These are phyloP conservation scores for Trypethelium eluteriae DNA, from an alignment of 495 filamentous ascomycete genomes.

Conservation along the genomic window DNA sequence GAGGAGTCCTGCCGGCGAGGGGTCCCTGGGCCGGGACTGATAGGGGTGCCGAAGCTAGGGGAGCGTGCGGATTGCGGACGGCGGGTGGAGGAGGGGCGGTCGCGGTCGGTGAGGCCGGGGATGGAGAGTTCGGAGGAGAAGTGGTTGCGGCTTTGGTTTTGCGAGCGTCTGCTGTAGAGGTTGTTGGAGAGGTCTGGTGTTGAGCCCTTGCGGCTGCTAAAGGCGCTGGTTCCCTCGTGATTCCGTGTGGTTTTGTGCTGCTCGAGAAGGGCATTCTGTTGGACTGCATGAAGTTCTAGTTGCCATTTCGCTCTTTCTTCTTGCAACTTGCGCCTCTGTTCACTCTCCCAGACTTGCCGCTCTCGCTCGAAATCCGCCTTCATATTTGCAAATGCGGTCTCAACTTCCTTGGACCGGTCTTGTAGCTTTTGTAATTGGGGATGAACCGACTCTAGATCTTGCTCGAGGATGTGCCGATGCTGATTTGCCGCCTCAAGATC, in stretches of 20 bases:
- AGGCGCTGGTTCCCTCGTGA: slow-evolving; percentile 12
- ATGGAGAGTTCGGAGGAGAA: slow-evolving; percentile 24
- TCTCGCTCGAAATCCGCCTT: slow-evolving; percentile 61
- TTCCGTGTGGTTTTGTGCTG: background rate
- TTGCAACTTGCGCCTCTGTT: slow-evolving; percentile 53
- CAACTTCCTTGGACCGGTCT: slow-evolving; percentile 55
- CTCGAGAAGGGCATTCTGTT: slow-evolving; percentile 11
- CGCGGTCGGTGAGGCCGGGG: slow-evolving; percentile 23
- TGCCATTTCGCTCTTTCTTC: slow-evolving; percentile 72
- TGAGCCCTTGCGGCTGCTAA: slow-evolving; percentile 24
- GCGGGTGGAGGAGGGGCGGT: slow-evolving; percentile 41
- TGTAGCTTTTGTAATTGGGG: slow-evolving; percentile 57
- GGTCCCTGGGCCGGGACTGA: slow-evolving; percentile 19
- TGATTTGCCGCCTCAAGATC: slow-evolving; percentile 68
- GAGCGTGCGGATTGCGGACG: slow-evolving; percentile 40
- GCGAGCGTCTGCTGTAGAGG: slow-evolving; percentile 20
- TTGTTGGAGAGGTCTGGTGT: slow-evolving; percentile 18
- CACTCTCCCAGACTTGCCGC: slow-evolving; percentile 56
- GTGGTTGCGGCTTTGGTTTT: slow-evolving; percentile 19
- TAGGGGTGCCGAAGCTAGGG: slow-evolving; percentile 31
- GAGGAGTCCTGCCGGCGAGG: slow-evolving; percentile 32
- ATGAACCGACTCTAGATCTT: slow-evolving; percentile 50
- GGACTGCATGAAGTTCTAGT: slow-evolving; percentile 40
- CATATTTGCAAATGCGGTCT: slow-evolving; percentile 52
- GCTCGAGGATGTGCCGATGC: slow-evolving; percentile 53